Evolutionary conservation across 768 basidiomycete genomes (phyloP).

Genomic region (Epithele typhae): DNA sequence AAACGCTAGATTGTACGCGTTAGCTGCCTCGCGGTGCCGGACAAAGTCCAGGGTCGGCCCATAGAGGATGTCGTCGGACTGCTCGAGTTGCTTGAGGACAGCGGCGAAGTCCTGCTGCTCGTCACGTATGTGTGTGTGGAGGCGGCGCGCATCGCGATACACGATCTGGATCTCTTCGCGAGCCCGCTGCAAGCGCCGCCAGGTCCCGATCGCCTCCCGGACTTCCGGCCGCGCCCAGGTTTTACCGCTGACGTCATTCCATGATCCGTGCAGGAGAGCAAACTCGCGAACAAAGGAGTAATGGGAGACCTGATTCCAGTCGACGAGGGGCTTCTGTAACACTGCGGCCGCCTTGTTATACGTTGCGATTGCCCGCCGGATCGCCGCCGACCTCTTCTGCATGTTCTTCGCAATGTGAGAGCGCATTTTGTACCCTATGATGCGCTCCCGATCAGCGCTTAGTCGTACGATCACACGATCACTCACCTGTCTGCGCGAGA

Average conservation of each 20-base stretch:
- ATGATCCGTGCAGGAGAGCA: slow-evolving; percentile 21
- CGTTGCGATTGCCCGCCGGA: slow-evolving; percentile 19
- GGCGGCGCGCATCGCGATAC: slow-evolving; percentile 24
- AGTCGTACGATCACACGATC: not conserved
- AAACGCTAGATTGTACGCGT: slow-evolving; percentile 3
- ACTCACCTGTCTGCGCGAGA: slow-evolving; percentile 30
- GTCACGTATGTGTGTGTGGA: slow-evolving; percentile 24
- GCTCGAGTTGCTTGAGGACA: not conserved
- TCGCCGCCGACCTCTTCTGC: slow-evolving; percentile 19
- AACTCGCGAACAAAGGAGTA: slow-evolving; percentile 28
- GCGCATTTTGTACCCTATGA: slow-evolving; percentile 27
- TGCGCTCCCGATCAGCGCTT: not conserved
- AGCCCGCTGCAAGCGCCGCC: slow-evolving; percentile 13
- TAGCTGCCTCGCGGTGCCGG: slow-evolving; percentile 1
- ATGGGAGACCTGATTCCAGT: slow-evolving; percentile 22
- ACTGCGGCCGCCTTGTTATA: slow-evolving; percentile 16
- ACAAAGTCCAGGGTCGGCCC: slow-evolving; percentile 2
- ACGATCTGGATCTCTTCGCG: slow-evolving; percentile 22
- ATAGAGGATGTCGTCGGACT: not conserved
- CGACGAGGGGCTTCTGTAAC: slow-evolving; percentile 4
- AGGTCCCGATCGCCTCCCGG: slow-evolving; percentile 20
- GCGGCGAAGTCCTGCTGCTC: slow-evolving; percentile 10
- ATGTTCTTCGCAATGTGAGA: slow-evolving; percentile 27
- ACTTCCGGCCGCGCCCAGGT: slow-evolving; percentile 24
- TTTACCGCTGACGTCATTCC: slow-evolving; percentile 18